Conservation (phyloP, 257 asterid species). For the Gentiana macrophylla region DNA sequence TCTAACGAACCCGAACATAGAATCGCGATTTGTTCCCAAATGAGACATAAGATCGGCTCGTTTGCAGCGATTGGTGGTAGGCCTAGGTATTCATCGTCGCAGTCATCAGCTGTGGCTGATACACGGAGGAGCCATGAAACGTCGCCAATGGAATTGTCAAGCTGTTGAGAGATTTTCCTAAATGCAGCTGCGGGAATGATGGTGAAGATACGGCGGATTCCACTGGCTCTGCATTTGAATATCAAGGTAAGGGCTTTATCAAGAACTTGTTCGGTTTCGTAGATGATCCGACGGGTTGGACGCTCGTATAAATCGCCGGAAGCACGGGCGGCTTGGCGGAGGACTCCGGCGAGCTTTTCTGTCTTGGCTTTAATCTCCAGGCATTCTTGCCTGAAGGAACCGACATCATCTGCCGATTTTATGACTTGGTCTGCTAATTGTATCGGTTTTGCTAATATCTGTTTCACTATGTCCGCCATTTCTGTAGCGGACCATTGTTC, state of each 20-base stretch:
- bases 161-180: constrained; percentile 43
- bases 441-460: constrained; percentile 52
- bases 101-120: constrained; percentile 50
- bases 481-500: constrained; percentile 36
- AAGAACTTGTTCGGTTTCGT: constrained; percentile 54
- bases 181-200: constrained; percentile 51
- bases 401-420: constrained; percentile 35
- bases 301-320: constrained; percentile 58
- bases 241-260: constrained; percentile 53
- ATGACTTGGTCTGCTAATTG: constrained; percentile 57
- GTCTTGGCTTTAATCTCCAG: constrained; percentile 40
- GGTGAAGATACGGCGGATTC: constrained; percentile 50
- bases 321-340: constrained; percentile 63
- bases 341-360: constrained; percentile 42
- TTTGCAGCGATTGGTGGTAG: constrained; percentile 70
- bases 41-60: constrained; percentile 65
- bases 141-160: constrained; percentile 63
- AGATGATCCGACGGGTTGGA: constrained; percentile 73
- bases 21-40: constrained; percentile 68
- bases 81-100: constrained; percentile 56
- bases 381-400: constrained; percentile 46
- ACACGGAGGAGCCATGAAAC: constrained; percentile 78
- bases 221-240: constrained; percentile 54
- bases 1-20: constrained; percentile 44
- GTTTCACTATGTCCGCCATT: constrained; percentile 70